Conservation (phyloP, 352 stramenopile genomes). For the Phytophthora palmivora region DNA sequence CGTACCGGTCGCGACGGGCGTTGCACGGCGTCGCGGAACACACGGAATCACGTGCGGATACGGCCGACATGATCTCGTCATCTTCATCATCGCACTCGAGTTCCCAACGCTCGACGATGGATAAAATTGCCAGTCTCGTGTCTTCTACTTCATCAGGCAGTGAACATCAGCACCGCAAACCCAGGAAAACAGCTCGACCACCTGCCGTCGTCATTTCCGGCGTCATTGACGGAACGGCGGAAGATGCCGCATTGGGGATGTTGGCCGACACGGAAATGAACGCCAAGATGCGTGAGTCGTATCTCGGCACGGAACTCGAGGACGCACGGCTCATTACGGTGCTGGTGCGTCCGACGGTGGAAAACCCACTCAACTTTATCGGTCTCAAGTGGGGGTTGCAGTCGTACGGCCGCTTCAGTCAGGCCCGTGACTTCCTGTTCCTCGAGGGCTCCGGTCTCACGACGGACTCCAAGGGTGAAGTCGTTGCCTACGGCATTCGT, state of each 20-base stretch:
- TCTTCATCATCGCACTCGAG: slow-evolving; percentile 37
- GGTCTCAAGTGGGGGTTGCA: slow-evolving; percentile 54
- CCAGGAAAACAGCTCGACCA: slow-evolving; percentile 31
- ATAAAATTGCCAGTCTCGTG: slow-evolving; percentile 34
- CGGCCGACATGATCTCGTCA: slow-evolving; percentile 26
- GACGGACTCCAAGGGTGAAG: slow-evolving; percentile 33
- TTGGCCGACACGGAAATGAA: slow-evolving; percentile 49
- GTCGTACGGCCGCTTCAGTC: slow-evolving; percentile 42
- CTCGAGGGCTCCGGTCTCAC: slow-evolving; percentile 48
- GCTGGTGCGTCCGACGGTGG: slow-evolving; percentile 31
- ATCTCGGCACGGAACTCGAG: slow-evolving; percentile 45
- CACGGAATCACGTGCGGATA: slow-evolving; percentile 32
- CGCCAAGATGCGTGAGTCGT: slow-evolving; percentile 47
- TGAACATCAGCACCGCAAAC: slow-evolving; percentile 24
- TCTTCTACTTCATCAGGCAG: slow-evolving; percentile 30
- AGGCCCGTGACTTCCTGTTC: slow-evolving; percentile 52
- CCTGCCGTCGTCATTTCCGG: slow-evolving; percentile 42
- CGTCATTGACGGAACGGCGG: slow-evolving; percentile 42
- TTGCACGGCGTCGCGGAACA: slow-evolving; percentile 30
- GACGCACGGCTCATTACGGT: slow-evolving; percentile 45
- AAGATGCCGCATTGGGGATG: slow-evolving; percentile 49
- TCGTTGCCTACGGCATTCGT: slow-evolving; percentile 40
- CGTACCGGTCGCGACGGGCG: slow-evolving; percentile 43
- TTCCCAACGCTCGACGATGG: slow-evolving; percentile 33
- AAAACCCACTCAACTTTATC: slow-evolving; percentile 51